Base-by-base conservation (phyloP, 768 basidiomycete species). In the Leccinum arenicola region DNA sequence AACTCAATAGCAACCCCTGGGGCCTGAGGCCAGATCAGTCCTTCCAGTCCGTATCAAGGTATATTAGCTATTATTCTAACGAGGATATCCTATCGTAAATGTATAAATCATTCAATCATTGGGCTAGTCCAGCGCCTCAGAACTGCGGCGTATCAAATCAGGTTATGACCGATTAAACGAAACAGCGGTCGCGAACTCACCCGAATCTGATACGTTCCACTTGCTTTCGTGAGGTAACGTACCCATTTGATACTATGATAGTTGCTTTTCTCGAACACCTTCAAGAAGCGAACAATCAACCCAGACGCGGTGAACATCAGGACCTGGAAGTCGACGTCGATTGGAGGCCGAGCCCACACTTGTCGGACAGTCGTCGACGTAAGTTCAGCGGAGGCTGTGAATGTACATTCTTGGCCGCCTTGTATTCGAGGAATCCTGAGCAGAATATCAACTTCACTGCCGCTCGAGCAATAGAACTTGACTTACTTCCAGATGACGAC, bases 291-390 rank as follows among this genome's bases (percentile, higher is more conserved):
- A 47, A 99, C 97, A 53, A 96, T 89, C 67, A 99, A 73, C 2
- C 97, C 97, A 11, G 96, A 98, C 11, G 97, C 83, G 0, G 97
- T 98, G 75, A 98, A 93, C 97, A 99, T 99, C 65, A 99, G 81
- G 58, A 99, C 97, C 77, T 95, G 94, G 76, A 99, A 99, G 73
- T 99, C 97, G 62, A 98, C 88, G 65, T 96, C 93, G 68, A 99
- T 98, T 7, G 97, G 97, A 17, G 97, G 97, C 56, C 97, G 81
- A 3, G 95, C 95, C 97, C 97, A 99, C 4, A 96, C 88, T 81
- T 98, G 95, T 35, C 94, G 87, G 59, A 86, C 83, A 0, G 97
- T 99, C 33, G 94, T 96, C 60, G 86, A 84, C 2, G 95, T 93
- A 61, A 98, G 77, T 35, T 83, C 82, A 6, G 94, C 96, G 9